These are phyloP conservation scores for Coprinellus micaceus DNA, from an alignment of 768 basidiomycete genomes.

Conservation along the genomic window DNA sequence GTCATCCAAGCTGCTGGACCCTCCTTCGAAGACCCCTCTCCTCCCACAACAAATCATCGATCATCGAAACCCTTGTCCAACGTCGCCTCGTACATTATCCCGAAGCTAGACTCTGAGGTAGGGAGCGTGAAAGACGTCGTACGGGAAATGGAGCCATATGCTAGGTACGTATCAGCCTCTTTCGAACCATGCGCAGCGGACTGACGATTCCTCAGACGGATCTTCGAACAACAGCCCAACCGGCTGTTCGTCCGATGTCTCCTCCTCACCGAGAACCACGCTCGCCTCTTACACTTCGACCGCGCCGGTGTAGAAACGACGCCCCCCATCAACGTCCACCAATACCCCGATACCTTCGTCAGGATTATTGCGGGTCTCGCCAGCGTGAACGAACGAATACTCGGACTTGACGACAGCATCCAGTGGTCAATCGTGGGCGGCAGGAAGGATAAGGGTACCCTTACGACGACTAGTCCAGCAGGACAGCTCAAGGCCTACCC, in stretches of 20 bases:
- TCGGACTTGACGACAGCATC: not conserved
- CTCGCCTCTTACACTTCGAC: constrained; percentile 2
- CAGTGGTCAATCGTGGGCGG: not conserved
- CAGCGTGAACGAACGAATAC: not conserved
- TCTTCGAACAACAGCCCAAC: not conserved
- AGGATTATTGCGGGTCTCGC: not conserved
- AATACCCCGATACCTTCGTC: not conserved
- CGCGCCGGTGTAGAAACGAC: not conserved
- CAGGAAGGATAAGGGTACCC: not conserved
- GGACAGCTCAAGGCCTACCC: too few species aligned
- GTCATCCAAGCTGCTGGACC: too few species aligned
- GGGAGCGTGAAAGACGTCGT: too few species aligned
- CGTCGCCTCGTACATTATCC: too few species aligned
- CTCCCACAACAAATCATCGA: too few species aligned
- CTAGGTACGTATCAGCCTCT: too few species aligned
- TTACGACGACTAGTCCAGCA: not conserved
- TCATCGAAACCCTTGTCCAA: too few species aligned
- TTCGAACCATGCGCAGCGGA: too few species aligned
- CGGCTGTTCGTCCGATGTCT: not conserved
- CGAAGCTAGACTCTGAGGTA: too few species aligned
- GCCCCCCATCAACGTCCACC: not conserved
- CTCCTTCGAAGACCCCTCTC: too few species aligned
- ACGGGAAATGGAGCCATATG: too few species aligned
- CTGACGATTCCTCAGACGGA: not conserved
- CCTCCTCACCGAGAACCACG: not conserved